Evolutionary conservation across 2,329 filamentous ascomycete genomes (phyloP).

Genomic region (Drechslera avenae): DNA sequence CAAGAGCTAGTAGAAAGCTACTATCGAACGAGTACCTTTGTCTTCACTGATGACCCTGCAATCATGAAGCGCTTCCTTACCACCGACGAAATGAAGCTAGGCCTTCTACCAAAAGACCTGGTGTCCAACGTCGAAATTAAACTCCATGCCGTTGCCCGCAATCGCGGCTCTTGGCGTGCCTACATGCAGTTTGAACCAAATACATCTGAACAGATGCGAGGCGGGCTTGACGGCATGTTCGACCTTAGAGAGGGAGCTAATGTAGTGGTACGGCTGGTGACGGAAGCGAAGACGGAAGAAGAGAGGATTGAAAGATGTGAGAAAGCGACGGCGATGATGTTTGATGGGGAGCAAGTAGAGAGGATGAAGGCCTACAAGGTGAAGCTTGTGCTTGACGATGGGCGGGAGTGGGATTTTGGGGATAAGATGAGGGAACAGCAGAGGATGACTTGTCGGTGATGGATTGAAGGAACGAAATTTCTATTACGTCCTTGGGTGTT

Average conservation of each 20-base stretch:
- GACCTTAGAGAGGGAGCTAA: slow-evolving; percentile 19
- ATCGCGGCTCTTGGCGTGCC: slow-evolving; percentile 24
- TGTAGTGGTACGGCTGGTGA: slow-evolving; percentile 21
- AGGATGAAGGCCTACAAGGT: slow-evolving; percentile 13
- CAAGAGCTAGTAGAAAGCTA: slow-evolving; percentile 25
- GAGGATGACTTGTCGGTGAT: slow-evolving; percentile 2
- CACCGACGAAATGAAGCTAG: slow-evolving; percentile 20
- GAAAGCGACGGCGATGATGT: slow-evolving; percentile 12
- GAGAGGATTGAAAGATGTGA: slow-evolving; percentile 16
- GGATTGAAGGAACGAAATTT: not conserved
- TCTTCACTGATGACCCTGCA: slow-evolving; percentile 23
- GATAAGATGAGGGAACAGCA: slow-evolving; percentile 8
- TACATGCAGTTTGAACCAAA: slow-evolving; percentile 28
- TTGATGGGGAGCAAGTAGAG: slow-evolving; percentile 11
- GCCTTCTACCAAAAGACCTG: slow-evolving; percentile 13
- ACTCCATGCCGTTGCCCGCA: slow-evolving; percentile 22
- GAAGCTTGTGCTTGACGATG: slow-evolving; percentile 22
- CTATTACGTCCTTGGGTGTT: too few relatives aligned
- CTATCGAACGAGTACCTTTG: slow-evolving; percentile 25
- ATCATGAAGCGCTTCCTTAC: slow-evolving; percentile 23
- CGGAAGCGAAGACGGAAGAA: slow-evolving; percentile 15
- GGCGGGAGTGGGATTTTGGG: slow-evolving; percentile 12
- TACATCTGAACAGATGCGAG: slow-evolving; percentile 21
- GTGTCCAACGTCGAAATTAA: slow-evolving; percentile 21
- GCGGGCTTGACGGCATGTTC: slow-evolving; percentile 20